Percentiles rank a stretch among this genome's conserved stretches.
Evolutionary conservation across 306 rosid genomes (phyloP).

Genomic region (Leucaena leucocephala): DNA sequence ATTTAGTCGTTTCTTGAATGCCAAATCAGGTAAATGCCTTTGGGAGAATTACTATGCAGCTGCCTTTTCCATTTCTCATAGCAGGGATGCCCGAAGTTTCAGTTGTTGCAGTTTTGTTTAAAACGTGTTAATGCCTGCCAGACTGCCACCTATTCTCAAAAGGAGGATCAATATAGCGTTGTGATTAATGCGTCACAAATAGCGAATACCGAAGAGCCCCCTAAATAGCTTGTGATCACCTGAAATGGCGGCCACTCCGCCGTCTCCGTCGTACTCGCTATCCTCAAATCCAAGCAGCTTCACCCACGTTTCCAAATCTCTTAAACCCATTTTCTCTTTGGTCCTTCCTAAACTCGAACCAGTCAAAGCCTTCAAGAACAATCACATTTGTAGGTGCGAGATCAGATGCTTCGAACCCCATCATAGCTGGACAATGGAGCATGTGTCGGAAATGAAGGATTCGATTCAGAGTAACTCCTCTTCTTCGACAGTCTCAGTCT

Average conservation of each 20-base stretch:
- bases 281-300: conserved; percentile 33
- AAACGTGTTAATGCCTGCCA: background rate
- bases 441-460: conserved; percentile 45
- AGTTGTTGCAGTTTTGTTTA: background rate
- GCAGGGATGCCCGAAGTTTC: background rate
- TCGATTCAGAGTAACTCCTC: conserved; percentile 41
- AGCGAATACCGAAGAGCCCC: background rate
- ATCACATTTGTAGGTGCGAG: conserved; percentile 50
- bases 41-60: too few species aligned
- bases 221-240: conserved; percentile 38
- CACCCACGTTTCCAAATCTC: conserved; percentile 17
- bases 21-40: background rate
- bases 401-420: conserved; percentile 61
- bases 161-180: background rate
- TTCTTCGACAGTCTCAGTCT: conserved; percentile 50
- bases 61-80: background rate
- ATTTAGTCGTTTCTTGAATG: background rate
- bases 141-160: background rate
- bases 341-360: conserved; percentile 23
- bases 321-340: conserved; percentile 32
- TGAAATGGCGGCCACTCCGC: conserved; percentile 70
- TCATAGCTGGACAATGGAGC: conserved; percentile 52
- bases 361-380: conserved; percentile 33
- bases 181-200: background rate
- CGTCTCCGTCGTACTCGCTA: conserved; percentile 39